Conservation (phyloP, 2,329 filamentous ascomycete species). For the Fusarium agapanthi region DNA sequence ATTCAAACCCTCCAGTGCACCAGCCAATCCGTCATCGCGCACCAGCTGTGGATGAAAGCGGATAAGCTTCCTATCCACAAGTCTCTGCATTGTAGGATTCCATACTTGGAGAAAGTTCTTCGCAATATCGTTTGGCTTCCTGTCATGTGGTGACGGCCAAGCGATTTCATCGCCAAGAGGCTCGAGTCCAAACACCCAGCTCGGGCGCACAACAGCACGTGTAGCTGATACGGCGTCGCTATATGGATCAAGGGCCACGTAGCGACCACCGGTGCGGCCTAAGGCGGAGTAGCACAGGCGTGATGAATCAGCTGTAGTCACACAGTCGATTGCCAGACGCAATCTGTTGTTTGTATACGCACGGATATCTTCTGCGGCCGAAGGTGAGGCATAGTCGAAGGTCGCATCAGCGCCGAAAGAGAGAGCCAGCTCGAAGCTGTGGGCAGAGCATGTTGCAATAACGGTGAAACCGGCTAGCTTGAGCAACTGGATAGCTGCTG, state of each 20-base stretch:
- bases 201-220: not conserved
- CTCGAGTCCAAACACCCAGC: not conserved
- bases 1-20: not conserved
- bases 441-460: constrained; percentile 8
- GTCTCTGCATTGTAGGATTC: not conserved
- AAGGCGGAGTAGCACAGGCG: constrained; percentile 7
- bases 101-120: not conserved
- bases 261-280: constrained; percentile 2
- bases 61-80: not conserved
- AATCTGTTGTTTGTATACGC: constrained; percentile 8
- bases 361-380: constrained; percentile 4
- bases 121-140: not conserved
- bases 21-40: not conserved
- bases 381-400: constrained; percentile 10
- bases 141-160: not conserved
- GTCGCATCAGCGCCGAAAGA: constrained; percentile 4
- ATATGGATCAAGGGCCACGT: not conserved
- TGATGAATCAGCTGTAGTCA: not conserved
- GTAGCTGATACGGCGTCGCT: not conserved
- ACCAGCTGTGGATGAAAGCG: not conserved
- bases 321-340: not conserved
- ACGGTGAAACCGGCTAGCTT: constrained; percentile 5
- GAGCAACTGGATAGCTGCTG: constrained; percentile 10
- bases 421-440: constrained; percentile 3
- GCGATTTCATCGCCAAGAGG: not conserved